phyloP scores from a whole-genome alignment of 139 green algal species.

The Coelastrella sp. region DNA sequence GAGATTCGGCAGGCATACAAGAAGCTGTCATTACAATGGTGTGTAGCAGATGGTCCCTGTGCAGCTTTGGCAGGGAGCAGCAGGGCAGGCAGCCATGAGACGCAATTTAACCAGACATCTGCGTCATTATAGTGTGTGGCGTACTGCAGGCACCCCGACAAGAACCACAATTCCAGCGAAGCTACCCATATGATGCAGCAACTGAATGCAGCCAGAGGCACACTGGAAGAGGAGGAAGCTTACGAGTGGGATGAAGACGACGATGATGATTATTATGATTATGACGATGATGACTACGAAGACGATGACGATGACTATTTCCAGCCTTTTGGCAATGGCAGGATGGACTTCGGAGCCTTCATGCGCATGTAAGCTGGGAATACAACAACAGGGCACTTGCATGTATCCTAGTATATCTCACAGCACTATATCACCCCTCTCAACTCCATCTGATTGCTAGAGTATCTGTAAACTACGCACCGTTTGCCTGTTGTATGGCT shows the following conservation, averaged over 20 bases:
- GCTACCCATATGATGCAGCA: slow-evolving; percentile 43
- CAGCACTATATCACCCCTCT: not conserved
- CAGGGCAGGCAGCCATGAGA: too few species aligned
- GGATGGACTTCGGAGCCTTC: slow-evolving; percentile 34
- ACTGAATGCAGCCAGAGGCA: slow-evolving; percentile 38
- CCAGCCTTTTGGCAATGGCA: slow-evolving; percentile 5
- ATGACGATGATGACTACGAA: slow-evolving; percentile 1
- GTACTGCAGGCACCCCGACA: slow-evolving; percentile 25
- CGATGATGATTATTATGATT: slow-evolving; percentile 15
- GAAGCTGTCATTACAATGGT: slow-evolving; percentile 23
- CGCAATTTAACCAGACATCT: too few species aligned
- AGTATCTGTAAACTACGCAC: too few species aligned
- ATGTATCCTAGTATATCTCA: not conserved
- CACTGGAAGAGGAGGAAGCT: not conserved
- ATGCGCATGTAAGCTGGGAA: slow-evolving; percentile 22
- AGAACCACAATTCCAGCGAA: slow-evolving; percentile 22
- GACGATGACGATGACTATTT: slow-evolving; percentile 21
- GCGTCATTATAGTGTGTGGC: not conserved
- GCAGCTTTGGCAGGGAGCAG: not conserved
- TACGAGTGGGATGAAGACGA: slow-evolving; percentile 13
- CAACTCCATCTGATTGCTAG: too few species aligned
- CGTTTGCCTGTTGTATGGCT: too few species aligned
- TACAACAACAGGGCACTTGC: not conserved
- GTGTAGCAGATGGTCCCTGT: not conserved
- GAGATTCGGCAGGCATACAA: slow-evolving; percentile 27